A percentile compares a stretch with the other conserved stretches of the same genome.
Conservation (phyloP, 495 filamentous ascomycete genomes). For the Aspergillus carlsbadensis region DNA sequence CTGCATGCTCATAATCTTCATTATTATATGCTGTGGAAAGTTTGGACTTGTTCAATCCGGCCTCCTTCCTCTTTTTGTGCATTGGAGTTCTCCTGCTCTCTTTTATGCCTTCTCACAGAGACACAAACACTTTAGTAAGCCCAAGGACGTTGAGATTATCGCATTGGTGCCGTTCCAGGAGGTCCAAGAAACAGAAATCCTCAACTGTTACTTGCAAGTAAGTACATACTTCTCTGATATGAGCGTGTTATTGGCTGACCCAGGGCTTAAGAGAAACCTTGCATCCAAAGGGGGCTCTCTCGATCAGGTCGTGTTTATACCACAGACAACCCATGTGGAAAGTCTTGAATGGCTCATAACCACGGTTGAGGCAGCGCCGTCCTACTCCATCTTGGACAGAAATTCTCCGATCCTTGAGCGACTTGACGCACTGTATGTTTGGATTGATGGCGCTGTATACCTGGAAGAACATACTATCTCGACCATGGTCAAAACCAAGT, state of each 20-base stretch:
- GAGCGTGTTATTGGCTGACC: conserved; percentile 9
- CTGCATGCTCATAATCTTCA: conserved; percentile 21
- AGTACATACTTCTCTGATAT: neutral
- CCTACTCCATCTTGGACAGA: conserved; percentile 28
- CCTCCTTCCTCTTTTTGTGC: conserved; percentile 24
- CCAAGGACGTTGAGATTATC: conserved; percentile 42
- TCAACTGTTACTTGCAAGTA: conserved; percentile 54
- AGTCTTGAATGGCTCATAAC: conserved; percentile 47
- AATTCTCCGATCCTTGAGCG: conserved; percentile 20
- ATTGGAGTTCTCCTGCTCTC: conserved; percentile 22
- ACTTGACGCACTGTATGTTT: conserved; percentile 46
- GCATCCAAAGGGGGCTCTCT: conserved; percentile 51
- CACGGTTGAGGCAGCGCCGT: conserved; percentile 24
- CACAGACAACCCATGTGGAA: conserved; percentile 44
- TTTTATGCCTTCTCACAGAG: conserved; percentile 34
- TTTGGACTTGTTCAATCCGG: conserved; percentile 24
- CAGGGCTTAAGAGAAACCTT: conserved; percentile 43
- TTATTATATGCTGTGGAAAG: conserved; percentile 22
- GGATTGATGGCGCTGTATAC: conserved; percentile 58
- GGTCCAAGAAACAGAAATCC: conserved; percentile 43
- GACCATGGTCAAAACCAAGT: conserved; percentile 50
- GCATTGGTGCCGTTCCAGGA: conserved; percentile 51
- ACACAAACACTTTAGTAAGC: conserved; percentile 38
- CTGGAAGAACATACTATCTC: conserved; percentile 54
- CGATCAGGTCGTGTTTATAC: conserved; percentile 53